These are phyloP conservation scores for Elaeis oleifera DNA, from an alignment of 202 grass and related monocot genomes.

Conservation along the genomic window DNA sequence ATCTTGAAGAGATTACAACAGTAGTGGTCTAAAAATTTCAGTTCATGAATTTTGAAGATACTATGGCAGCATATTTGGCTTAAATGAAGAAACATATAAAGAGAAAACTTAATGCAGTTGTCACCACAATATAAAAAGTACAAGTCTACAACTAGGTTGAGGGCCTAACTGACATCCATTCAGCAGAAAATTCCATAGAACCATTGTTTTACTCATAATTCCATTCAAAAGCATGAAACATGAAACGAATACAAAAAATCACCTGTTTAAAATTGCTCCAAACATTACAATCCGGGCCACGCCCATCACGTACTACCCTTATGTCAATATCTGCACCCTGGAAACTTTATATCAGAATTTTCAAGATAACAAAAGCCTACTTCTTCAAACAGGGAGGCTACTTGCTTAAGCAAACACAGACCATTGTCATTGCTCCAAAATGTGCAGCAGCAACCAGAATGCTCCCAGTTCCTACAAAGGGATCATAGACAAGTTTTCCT, in stretches of 20 bases:
- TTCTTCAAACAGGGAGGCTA: neutral
- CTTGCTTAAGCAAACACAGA: slow-evolving; percentile 28
- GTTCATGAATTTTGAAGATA: no score
- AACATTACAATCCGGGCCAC: slow-evolving; percentile 87
- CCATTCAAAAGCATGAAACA: no score
- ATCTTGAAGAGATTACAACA: no score
- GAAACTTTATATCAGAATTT: slow-evolving; percentile 35
- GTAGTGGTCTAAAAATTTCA: no score
- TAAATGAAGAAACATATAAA: no score
- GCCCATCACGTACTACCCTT: slow-evolving; percentile 93
- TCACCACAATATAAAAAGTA: no score
- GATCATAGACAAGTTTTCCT: slow-evolving; percentile 83
- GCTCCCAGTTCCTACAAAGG: slow-evolving; percentile 89
- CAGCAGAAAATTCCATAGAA: no score
- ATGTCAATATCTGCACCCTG: slow-evolving; percentile 99
- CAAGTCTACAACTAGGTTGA: no score
- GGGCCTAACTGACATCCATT: no score
- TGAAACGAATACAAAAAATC: neutral
- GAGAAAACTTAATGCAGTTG: no score
- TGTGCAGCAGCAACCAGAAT: slow-evolving; percentile 90
- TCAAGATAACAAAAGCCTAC: slow-evolving; percentile 5
- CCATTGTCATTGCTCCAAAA: slow-evolving; percentile 99
- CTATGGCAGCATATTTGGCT: no score
- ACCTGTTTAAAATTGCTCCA: slow-evolving; percentile 99
- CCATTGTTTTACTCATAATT: no score